phyloP scores from a whole-genome alignment of 75 land plant genomes.

The Cupressus sempervirens region DNA sequence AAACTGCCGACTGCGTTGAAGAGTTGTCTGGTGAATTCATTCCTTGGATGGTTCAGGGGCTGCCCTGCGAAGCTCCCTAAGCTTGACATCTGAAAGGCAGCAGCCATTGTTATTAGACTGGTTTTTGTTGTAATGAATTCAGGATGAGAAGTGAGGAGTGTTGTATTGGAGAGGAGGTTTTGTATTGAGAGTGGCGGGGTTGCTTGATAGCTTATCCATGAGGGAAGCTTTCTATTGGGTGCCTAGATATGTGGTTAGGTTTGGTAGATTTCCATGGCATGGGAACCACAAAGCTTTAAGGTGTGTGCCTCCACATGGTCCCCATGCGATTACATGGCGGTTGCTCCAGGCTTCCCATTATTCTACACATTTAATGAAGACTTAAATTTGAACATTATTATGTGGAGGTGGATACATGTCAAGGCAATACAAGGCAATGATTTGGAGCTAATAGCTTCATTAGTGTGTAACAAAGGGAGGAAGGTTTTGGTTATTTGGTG shows the following conservation, averaged over 20 bases:
- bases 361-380: background rate
- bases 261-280: background rate
- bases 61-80: constrained; percentile 56
- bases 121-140: background rate
- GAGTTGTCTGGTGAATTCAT: constrained; percentile 66
- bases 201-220: background rate
- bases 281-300: background rate
- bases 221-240: background rate
- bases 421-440: too few relatives aligned
- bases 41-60: constrained; percentile 38
- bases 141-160: too few relatives aligned
- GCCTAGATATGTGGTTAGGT: background rate
- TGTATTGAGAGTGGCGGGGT: background rate
- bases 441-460: too few relatives aligned
- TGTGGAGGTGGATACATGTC: too few relatives aligned
- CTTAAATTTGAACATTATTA: background rate
- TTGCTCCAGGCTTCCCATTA: background rate
- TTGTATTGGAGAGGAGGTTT: background rate
- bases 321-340: too few relatives aligned
- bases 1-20: constrained; percentile 24
- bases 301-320: too few relatives aligned
- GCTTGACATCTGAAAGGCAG: constrained; percentile 37
- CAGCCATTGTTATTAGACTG: constrained; percentile 11
- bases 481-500: too few relatives aligned
- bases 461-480: too few relatives aligned